Conservation (phyloP, 257 asterid species). For the Scutellaria galericulata region DNA sequence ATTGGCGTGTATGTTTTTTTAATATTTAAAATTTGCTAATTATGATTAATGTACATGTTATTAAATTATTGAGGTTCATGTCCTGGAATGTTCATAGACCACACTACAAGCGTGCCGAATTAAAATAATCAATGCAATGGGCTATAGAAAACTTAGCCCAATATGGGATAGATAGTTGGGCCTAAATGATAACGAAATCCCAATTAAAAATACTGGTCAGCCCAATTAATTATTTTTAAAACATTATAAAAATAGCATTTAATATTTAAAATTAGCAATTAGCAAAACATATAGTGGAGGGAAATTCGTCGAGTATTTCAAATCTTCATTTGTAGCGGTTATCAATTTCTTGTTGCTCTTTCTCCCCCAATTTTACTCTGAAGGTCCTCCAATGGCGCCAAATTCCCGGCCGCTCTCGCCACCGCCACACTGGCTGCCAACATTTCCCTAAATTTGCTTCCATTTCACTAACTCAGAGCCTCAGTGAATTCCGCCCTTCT, state of each 20-base stretch:
- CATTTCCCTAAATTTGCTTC: too few species aligned
- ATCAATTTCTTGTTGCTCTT: too few species aligned
- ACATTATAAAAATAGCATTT: neutral
- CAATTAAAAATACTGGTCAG: neutral
- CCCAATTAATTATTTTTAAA: neutral
- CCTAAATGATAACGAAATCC: neutral
- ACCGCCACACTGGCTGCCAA: too few species aligned
- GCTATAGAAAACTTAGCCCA: neutral
- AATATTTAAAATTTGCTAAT: conserved; percentile 20
- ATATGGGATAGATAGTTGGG: neutral
- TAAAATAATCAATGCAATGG: neutral
- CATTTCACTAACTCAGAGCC: too few species aligned
- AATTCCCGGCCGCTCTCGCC: too few species aligned
- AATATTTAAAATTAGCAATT: too few species aligned
- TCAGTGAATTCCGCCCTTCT: too few species aligned
- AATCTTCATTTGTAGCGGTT: too few species aligned
- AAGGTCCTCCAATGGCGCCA: too few species aligned
- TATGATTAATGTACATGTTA: neutral
- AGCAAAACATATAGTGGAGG: too few species aligned
- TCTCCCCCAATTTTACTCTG: too few species aligned
- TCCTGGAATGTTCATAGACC: conserved; percentile 13
- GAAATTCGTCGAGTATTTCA: too few species aligned
- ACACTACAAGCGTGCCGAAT: neutral
- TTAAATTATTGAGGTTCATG: conserved; percentile 18
- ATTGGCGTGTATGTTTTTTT: neutral